A percentile compares a stretch with the other conserved stretches of the same genome.
phyloP scores from a whole-genome alignment of 108 stramenopile genomes.

The Thalassiosira profunda region DNA sequence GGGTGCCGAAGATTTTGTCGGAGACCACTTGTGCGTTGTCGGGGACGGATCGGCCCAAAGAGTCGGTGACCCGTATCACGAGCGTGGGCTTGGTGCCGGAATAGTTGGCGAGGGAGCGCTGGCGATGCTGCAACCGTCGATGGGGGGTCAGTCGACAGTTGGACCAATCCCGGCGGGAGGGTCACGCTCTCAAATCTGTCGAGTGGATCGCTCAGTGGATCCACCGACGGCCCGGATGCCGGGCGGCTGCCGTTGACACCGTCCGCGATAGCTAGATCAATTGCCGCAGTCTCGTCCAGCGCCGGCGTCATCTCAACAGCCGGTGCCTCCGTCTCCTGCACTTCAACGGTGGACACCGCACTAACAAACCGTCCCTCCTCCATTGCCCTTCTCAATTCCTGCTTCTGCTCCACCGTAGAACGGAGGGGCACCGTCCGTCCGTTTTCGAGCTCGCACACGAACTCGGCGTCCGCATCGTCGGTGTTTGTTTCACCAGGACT shows the following conservation, averaged over 20 bases:
- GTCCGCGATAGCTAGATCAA: background rate
- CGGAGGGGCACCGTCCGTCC: constrained; percentile 16
- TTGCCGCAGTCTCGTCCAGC: background rate
- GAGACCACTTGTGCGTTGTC: constrained; percentile 17
- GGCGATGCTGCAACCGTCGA: background rate
- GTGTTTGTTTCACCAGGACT: background rate
- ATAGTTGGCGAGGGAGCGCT: no score
- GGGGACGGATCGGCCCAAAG: constrained; percentile 13
- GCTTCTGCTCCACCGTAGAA: constrained; percentile 21
- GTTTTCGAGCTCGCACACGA: constrained; percentile 26
- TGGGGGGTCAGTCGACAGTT: no score
- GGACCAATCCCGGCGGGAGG: constrained; percentile 17
- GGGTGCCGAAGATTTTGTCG: constrained; percentile 49
- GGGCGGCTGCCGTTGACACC: background rate
- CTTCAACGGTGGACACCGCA: constrained; percentile 18
- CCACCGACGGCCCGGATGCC: background rate
- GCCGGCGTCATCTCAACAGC: no score
- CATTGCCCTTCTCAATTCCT: constrained; percentile 15
- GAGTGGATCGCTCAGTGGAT: no score
- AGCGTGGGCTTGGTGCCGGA: constrained; percentile 28
- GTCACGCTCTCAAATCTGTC: background rate
- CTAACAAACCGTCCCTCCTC: constrained; percentile 27
- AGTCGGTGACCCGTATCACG: constrained; percentile 37
- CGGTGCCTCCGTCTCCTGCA: no score
- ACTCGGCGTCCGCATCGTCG: constrained; percentile 35